These are phyloP conservation scores for Jasminum sambac DNA, from an alignment of 257 asterid species.

Conservation along the genomic window DNA sequence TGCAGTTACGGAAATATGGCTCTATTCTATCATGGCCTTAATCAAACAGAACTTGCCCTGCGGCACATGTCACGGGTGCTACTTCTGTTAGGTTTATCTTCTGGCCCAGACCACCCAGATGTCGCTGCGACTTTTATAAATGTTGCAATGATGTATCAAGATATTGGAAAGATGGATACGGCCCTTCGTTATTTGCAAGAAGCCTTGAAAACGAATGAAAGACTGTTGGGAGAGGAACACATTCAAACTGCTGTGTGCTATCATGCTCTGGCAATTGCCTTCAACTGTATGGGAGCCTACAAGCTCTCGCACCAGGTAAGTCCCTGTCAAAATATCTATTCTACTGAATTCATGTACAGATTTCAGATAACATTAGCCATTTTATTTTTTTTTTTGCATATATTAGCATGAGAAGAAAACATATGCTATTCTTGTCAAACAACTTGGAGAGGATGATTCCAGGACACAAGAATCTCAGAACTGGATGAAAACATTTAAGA, in stretches of 20 bases:
- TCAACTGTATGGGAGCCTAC: slow-evolving; percentile 85
- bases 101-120: slow-evolving; percentile 97
- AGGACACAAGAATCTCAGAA: slow-evolving; percentile 86
- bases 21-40: slow-evolving; percentile 90
- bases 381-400: slow-evolving; percentile 7
- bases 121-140: slow-evolving; percentile 94
- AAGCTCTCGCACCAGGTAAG: slow-evolving; percentile 90
- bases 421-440: slow-evolving; percentile 86
- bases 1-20: slow-evolving; percentile 99
- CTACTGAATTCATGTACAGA: slow-evolving; percentile 2
- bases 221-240: slow-evolving; percentile 86
- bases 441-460: slow-evolving; percentile 95
- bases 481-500: slow-evolving; percentile 94
- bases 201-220: slow-evolving; percentile 84
- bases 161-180: slow-evolving; percentile 75
- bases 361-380: slow-evolving; percentile 10
- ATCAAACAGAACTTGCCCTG: slow-evolving; percentile 93
- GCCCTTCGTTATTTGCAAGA: slow-evolving; percentile 96
- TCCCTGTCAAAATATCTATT: slow-evolving; percentile 12
- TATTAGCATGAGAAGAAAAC: slow-evolving; percentile 94
- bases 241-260: slow-evolving; percentile 99
- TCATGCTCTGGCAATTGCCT: slow-evolving; percentile 95
- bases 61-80: slow-evolving; percentile 92
- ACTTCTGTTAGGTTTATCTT: slow-evolving; percentile 72
- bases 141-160: slow-evolving; percentile 99